Percentiles rank a stretch among this genome's conserved stretches.
Evolutionary conservation across 345 rosid species (phyloP).

Genomic region (Lepidium aucheri): DNA sequence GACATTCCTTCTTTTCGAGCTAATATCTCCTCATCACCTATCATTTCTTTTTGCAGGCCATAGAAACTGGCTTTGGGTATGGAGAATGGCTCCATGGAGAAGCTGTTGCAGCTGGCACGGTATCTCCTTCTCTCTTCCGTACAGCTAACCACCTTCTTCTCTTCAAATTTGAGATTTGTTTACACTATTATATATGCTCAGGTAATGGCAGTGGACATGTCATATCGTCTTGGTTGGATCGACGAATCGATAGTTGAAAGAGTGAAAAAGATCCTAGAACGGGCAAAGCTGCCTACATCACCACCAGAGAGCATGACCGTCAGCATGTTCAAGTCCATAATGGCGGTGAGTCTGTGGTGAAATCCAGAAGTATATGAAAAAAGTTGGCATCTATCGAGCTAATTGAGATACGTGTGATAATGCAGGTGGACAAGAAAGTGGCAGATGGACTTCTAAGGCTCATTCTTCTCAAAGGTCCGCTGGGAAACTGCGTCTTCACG

Average conservation of each 20-base stretch:
- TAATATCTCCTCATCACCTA: neutral
- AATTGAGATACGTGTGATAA: neutral
- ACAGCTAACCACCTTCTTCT: neutral
- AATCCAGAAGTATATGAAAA: neutral
- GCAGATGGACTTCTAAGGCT: constrained; percentile 94
- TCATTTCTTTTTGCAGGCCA: constrained; percentile 53
- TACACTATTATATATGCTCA: constrained; percentile 8
- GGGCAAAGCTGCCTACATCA: constrained; percentile 63
- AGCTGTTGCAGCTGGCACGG: constrained; percentile 97
- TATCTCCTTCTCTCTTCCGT: constrained; percentile 19
- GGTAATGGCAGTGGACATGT: constrained; percentile 99
- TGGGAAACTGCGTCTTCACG: constrained; percentile 85
- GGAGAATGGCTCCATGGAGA: constrained; percentile 99
- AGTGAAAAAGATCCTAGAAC: constrained; percentile 48
- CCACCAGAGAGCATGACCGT: constrained; percentile 86
- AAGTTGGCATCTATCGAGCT: neutral
- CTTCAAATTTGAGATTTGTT: neutral
- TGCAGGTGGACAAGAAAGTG: constrained; percentile 97
- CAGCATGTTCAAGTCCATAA: constrained; percentile 85
- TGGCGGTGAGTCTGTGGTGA: constrained; percentile 60
- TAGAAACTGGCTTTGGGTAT: constrained; percentile 89
- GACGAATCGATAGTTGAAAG: constrained; percentile 74
- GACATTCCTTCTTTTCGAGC: neutral
- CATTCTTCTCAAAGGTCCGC: constrained; percentile 87
- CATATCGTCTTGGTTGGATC: constrained; percentile 97